Base-by-base conservation (phyloP, 202 grass and related monocot genomes). In the Bolboschoenoplectus hybrid region DNA sequence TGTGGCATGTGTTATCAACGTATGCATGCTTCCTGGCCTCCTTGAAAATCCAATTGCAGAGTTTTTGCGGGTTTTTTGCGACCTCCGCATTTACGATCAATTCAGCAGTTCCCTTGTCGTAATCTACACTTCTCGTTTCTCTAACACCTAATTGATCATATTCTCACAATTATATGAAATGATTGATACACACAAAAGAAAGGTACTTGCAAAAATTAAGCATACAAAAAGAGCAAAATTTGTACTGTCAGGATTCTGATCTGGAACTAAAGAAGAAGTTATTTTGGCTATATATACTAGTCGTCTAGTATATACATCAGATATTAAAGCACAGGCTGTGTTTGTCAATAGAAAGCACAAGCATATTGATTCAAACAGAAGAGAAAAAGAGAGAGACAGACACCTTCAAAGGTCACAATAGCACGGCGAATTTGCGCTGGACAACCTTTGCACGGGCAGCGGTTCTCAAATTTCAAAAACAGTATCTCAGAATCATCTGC, bases 401-500 rank as follows among this genome's bases (percentile, higher is more conserved):
- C 0, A 83, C 81, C 81, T 36, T 83, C 62, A 50, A 83, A 83
- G 45, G 12, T 38, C 10, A 67, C 16, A 51, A 83, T 83, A 17
- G 81, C 81, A 6, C 63, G 81, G 47, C 64, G 81, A 35, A 83
- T 83, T 39, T 66, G 62, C 4, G 44, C 62, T 4, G 81, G 81
- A 66, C 81, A 83, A 0, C 62, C 81, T 68, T 83, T 68, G 81
- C 81, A 83, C 14, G 10, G 11, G 81, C 81, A 83, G 3, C 62
- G 81, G 40, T 83, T 83, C 32, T 83, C 81, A 50, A 66, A 83
- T 26, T 67, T 83, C 44, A 83, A 53, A 1, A 67, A 9, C 63
- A 83, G 81, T 51, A 83, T 68, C 9, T 83, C 81, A 34, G 81
- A 83, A 50, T 83, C 81, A 83, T 83, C 81, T 32, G 17, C 34